Evolutionary conservation across 1,284 basidiomycete species (phyloP).

Genomic region (Flammula alnicola): DNA sequence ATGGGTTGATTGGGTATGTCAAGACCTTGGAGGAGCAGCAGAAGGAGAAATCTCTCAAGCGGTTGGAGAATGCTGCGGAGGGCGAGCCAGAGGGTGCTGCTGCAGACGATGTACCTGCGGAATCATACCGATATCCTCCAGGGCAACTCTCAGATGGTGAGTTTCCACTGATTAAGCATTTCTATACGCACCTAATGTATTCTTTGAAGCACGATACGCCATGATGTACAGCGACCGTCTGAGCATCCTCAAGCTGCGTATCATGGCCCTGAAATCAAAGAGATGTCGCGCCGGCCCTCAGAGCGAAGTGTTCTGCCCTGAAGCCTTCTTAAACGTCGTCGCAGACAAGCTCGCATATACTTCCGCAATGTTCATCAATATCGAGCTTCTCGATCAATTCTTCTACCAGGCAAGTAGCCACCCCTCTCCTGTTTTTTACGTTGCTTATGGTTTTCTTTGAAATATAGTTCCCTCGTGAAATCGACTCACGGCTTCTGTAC

Average conservation of each 20-base stretch:
- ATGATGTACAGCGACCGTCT: slow-evolving; percentile 86
- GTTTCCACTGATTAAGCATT: slow-evolving; percentile 30
- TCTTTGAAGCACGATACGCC: slow-evolving; percentile 81
- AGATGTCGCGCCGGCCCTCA: slow-evolving; percentile 89
- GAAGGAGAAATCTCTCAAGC: slow-evolving; percentile 64
- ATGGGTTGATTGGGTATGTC: slow-evolving; percentile 82
- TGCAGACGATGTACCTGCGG: slow-evolving; percentile 52
- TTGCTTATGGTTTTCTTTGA: background rate
- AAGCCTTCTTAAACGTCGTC: slow-evolving; percentile 95
- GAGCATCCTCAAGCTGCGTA: slow-evolving; percentile 82
- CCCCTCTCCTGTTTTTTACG: background rate
- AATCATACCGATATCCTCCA: slow-evolving; percentile 89
- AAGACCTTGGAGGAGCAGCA: slow-evolving; percentile 83
- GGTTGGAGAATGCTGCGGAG: slow-evolving; percentile 49
- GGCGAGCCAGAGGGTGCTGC: slow-evolving; percentile 24
- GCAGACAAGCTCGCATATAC: slow-evolving; percentile 97
- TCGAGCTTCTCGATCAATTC: slow-evolving; percentile 96
- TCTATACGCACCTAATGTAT: slow-evolving; percentile 4
- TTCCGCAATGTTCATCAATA: slow-evolving; percentile 98
- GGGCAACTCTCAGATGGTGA: slow-evolving; percentile 89
- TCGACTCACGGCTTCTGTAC: slow-evolving; percentile 93
- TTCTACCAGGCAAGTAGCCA: slow-evolving; percentile 90
- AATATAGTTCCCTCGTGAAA: slow-evolving; percentile 92
- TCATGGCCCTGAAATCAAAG: slow-evolving; percentile 84
- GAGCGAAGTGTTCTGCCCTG: slow-evolving; percentile 90